These are phyloP conservation scores for Tetrapyrgos nigripes DNA, from an alignment of 1,284 basidiomycete species.

Conservation along the genomic window DNA sequence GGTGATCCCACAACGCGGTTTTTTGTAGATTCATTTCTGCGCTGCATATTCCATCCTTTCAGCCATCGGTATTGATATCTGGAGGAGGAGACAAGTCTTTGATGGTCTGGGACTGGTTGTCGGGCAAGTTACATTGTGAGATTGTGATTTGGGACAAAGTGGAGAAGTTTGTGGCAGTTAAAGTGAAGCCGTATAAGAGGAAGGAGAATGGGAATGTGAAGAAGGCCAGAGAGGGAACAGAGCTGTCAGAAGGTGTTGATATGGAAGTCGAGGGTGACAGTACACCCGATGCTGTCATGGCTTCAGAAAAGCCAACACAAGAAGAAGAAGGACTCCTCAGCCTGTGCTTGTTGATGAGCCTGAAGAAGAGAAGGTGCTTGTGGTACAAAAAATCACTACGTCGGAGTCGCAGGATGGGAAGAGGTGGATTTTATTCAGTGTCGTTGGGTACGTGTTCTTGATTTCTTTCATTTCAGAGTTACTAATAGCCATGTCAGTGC, in stretches of 20 bases:
- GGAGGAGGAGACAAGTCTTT: constrained; percentile 87
- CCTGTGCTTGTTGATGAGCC: too few species aligned
- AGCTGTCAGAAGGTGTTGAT: constrained; percentile 23
- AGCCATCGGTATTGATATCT: constrained; percentile 66
- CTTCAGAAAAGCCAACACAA: constrained; percentile 5
- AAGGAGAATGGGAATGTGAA: constrained; percentile 42
- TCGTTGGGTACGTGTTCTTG: constrained; percentile 61
- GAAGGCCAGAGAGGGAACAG: constrained; percentile 25
- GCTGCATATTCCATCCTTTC: constrained; percentile 68
- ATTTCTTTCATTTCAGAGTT: not conserved
- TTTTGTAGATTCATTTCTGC: constrained; percentile 78
- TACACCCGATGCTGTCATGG: constrained; percentile 16
- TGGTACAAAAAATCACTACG: constrained; percentile 58
- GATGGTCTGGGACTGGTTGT: constrained; percentile 84
- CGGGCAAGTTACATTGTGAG: constrained; percentile 57
- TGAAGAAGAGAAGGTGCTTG: constrained; percentile 44
- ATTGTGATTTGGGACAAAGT: constrained; percentile 63
- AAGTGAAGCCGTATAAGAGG: constrained; percentile 41
- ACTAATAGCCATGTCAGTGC: constrained; percentile 48
- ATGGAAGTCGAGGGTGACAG: constrained; percentile 28
- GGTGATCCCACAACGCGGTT: not conserved
- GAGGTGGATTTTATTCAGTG: constrained; percentile 64
- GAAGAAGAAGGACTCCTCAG: constrained; percentile 2
- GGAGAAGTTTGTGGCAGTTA: constrained; percentile 67
- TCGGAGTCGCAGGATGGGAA: constrained; percentile 38